phyloP scores from a whole-genome alignment of 208 protist genomes.

The Acanthamoeba healyi region DNA sequence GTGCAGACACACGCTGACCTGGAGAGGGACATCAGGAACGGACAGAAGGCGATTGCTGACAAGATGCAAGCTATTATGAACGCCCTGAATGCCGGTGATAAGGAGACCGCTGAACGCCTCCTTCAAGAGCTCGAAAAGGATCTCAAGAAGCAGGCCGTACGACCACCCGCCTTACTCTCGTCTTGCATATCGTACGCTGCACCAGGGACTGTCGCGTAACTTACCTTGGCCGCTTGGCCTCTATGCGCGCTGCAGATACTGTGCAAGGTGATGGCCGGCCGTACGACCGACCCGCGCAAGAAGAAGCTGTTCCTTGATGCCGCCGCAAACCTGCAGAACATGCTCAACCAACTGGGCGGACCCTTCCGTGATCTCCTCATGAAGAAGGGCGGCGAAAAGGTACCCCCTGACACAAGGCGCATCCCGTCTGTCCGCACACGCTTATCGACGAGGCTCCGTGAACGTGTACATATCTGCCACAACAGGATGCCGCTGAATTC shows the following conservation, averaged over 20 bases:
- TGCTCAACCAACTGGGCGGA: slow-evolving; percentile 7
- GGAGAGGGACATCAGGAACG: background rate
- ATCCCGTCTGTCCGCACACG: too few species aligned
- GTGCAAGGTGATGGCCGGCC: slow-evolving; percentile 9
- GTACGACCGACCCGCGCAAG: slow-evolving; percentile 16
- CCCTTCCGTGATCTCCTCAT: slow-evolving; percentile 34
- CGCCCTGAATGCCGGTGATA: background rate
- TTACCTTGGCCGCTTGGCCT: background rate
- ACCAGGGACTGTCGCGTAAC: background rate
- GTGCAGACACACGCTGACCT: background rate
- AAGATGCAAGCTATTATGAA: slow-evolving; percentile 52
- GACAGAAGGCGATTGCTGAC: background rate
- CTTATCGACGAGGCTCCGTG: too few species aligned
- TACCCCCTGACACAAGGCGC: too few species aligned
- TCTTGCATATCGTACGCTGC: too few species aligned
- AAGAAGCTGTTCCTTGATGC: slow-evolving; percentile 36
- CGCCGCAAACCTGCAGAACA: slow-evolving; percentile 12
- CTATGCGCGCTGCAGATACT: background rate
- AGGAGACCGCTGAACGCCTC: background rate
- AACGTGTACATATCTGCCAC: too few species aligned
- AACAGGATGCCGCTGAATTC: slow-evolving; percentile 22
- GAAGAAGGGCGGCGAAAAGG: background rate
- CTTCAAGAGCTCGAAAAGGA: slow-evolving; percentile 39
- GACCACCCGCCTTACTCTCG: too few species aligned
- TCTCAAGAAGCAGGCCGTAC: background rate